Conservation (phyloP, 306 rosid genomes). For the Crataegus laevigata region DNA sequence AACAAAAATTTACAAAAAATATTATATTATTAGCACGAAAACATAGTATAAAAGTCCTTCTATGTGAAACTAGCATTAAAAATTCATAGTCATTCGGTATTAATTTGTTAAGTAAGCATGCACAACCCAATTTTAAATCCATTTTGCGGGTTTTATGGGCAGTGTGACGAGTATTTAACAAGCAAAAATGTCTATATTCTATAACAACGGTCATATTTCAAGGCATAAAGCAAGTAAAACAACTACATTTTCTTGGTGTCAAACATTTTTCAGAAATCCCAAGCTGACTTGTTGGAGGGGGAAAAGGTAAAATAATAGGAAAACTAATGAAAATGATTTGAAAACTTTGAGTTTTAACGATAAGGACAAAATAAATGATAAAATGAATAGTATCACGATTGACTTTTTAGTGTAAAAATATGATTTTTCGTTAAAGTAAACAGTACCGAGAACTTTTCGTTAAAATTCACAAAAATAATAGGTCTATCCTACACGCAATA, state of each 20-base stretch:
- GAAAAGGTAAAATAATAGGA: background rate
- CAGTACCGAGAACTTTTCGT: too few species aligned
- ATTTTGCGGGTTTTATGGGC: background rate
- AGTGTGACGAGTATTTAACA: background rate
- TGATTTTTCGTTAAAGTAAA: too few species aligned
- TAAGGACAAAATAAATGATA: too few species aligned
- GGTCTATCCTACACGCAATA: background rate
- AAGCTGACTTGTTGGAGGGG: background rate
- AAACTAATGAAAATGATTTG: too few species aligned
- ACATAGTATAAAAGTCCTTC: too few species aligned
- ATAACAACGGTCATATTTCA: background rate
- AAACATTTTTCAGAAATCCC: background rate
- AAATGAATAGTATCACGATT: too few species aligned
- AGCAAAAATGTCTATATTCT: background rate
- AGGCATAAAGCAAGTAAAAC: background rate
- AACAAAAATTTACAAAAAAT: too few species aligned
- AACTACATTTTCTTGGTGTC: background rate
- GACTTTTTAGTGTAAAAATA: too few species aligned
- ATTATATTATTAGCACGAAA: background rate
- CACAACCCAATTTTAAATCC: background rate
- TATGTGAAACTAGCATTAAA: background rate
- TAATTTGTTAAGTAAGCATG: background rate
- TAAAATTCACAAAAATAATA: too few species aligned
- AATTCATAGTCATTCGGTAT: background rate
- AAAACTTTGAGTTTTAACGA: too few species aligned